These are phyloP conservation scores for Dactylellina parvicollis DNA, from an alignment of 2,329 filamentous ascomycete genomes.

Conservation along the genomic window DNA sequence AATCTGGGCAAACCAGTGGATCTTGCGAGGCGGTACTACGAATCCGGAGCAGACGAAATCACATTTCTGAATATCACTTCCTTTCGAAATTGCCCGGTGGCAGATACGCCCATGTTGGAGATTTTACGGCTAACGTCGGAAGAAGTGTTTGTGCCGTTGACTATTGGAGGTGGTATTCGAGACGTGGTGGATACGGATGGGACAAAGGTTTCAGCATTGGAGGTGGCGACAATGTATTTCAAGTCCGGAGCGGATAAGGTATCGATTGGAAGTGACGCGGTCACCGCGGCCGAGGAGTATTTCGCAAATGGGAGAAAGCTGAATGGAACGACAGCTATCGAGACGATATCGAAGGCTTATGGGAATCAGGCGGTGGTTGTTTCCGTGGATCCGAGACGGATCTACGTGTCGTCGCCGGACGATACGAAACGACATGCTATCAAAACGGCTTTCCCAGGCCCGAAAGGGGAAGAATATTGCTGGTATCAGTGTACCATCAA, in stretches of 20 bases:
- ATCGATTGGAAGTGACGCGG: constrained; percentile 93
- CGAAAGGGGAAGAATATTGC: constrained; percentile 80
- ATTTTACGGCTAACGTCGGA: constrained; percentile 84
- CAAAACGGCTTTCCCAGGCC: constrained; percentile 74
- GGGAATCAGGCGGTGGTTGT: constrained; percentile 97
- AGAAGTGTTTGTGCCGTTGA: constrained; percentile 94
- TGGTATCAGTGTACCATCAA: constrained; percentile 99
- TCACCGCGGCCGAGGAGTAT: constrained; percentile 91
- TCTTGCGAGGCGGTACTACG: constrained; percentile 92
- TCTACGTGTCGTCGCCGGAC: constrained; percentile 77
- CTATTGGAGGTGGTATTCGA: constrained; percentile 92
- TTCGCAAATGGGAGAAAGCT: constrained; percentile 71
- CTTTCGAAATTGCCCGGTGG: constrained; percentile 92
- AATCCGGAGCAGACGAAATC: constrained; percentile 94
- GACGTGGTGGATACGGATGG: constrained; percentile 91
- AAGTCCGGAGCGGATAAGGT: constrained; percentile 97
- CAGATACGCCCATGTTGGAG: constrained; percentile 95
- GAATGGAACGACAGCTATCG: constrained; percentile 86
- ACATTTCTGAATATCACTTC: constrained; percentile 98
- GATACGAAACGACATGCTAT: constrained; percentile 80
- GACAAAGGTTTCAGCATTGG: constrained; percentile 83
- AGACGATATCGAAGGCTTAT: constrained; percentile 92
- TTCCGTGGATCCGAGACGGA: constrained; percentile 89
- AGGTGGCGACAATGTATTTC: constrained; percentile 97
- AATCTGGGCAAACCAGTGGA: constrained; percentile 98